Conservation (phyloP, 1,284 basidiomycete species). For the Golubevia pallescens region DNA sequence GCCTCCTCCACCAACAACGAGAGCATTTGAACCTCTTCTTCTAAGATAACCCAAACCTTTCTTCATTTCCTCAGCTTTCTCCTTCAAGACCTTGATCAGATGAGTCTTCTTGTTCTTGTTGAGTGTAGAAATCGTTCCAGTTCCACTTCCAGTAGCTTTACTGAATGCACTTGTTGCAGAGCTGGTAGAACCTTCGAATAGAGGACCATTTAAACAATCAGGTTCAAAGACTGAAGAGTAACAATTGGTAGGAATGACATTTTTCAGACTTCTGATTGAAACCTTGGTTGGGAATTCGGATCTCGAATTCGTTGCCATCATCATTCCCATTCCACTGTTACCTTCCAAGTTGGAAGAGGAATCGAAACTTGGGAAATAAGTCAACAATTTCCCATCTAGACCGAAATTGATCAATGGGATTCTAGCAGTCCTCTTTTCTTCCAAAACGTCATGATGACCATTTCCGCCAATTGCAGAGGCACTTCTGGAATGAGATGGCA, state of each 20-base stretch:
- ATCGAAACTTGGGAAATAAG: conserved; percentile 40
- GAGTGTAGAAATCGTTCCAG: conserved; percentile 17
- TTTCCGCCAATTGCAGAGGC: conserved; percentile 13
- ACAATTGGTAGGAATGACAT: conserved; percentile 32
- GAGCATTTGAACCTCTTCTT: not conserved
- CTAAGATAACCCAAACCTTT: conserved; percentile 48
- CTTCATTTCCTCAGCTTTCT: conserved; percentile 41
- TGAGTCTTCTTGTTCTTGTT: conserved; percentile 47
- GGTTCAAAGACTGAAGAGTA: conserved; percentile 51
- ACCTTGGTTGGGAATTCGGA: conserved; percentile 27
- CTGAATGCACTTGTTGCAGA: conserved; percentile 7
- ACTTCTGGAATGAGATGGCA: conserved; percentile 8
- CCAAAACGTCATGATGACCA: conserved; percentile 25
- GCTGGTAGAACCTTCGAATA: conserved; percentile 33
- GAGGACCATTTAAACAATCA: conserved; percentile 47
- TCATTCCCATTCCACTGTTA: conserved; percentile 12
- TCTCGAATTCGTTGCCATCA: conserved; percentile 29
- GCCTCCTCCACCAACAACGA: not conserved
- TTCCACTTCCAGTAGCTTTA: conserved; percentile 38
- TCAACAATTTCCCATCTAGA: conserved; percentile 52
- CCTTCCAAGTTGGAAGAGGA: conserved; percentile 6
- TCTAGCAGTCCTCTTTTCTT: conserved; percentile 33
- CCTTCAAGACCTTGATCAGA: conserved; percentile 43
- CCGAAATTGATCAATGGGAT: conserved; percentile 54
- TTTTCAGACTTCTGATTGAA: conserved; percentile 27